Evolutionary conservation across 257 asterid species (phyloP).

Genomic region (Salvia splendens): DNA sequence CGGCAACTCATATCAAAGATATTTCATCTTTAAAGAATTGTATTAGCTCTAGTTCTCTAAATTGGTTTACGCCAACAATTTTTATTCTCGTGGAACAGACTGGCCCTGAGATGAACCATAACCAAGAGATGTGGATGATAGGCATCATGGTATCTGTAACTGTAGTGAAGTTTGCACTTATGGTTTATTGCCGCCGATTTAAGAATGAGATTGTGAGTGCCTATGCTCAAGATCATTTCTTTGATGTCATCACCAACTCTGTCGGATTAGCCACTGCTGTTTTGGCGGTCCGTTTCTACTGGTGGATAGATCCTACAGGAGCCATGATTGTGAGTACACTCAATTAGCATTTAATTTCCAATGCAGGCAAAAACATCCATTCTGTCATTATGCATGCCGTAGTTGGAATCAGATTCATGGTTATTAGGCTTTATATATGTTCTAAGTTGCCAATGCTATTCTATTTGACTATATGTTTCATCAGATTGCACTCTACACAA

Average conservation of each 20-base stretch:
- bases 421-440: neutral
- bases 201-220: constrained; percentile 78
- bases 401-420: too few relatives aligned
- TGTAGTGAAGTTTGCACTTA: constrained; percentile 66
- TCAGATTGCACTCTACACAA: constrained; percentile 86
- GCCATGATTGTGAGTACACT: constrained; percentile 71
- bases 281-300: constrained; percentile 65
- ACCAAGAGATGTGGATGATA: constrained; percentile 85
- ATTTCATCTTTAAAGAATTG: constrained; percentile 14
- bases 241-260: constrained; percentile 88
- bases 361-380: too few relatives aligned
- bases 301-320: constrained; percentile 98
- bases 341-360: neutral
- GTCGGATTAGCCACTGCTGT: constrained; percentile 74
- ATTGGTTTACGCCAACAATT: constrained; percentile 11
- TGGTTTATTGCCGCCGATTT: constrained; percentile 81
- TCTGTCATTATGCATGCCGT: too few relatives aligned
- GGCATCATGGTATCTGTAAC: constrained; percentile 94
- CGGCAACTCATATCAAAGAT: constrained; percentile 75
- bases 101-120: constrained; percentile 56
- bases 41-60: constrained; percentile 6
- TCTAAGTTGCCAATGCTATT: neutral
- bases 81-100: constrained; percentile 40
- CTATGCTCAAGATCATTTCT: constrained; percentile 91
- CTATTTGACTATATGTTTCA: constrained; percentile 31